Base-by-base conservation (phyloP, 805 yeast genomes). In the Metschnikowia shivogae region DNA sequence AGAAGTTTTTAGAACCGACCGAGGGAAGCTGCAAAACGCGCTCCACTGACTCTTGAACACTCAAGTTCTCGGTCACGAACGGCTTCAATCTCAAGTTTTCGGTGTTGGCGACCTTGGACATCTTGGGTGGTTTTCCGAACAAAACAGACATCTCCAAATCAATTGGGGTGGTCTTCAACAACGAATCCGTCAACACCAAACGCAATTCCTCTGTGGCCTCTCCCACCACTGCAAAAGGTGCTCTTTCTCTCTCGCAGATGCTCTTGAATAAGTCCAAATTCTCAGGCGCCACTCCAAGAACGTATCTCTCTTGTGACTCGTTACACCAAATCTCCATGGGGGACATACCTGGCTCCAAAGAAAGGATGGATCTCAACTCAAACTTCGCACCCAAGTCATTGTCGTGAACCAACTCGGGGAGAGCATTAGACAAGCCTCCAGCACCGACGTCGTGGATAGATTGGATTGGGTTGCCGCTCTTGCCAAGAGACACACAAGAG, bases 291-390 rank as follows among this genome's bases (percentile, higher is more conserved):
- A 93, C 95, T 54, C 96, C 98, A 57, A 93, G 68, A 20, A 93
- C 99, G 59, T 90, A 93, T 67, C 99, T 83, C 68, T 93, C 99
- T 72, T 93, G 99, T 2, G 98, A 93, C 70, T 93, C 99, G 59
- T 95, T 92, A 79, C 99, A 93, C 99, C 99, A 93, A 53, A 93
- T 89, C 73, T 93, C 99, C 96, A 93, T 88, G 45, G 99, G 98
- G 5, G 98, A 92, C 97, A 93, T 89, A 47, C 97, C 95, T 39
- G 96, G 95, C 67, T 93, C 99, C 53, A 89, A 77, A 31, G 89
- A 84, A 45, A 95, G 79, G 46, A 93, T 84, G 45, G 90, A 86
- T 68, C 99, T 82, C 54, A 93, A 76, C 67, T 93, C 97, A 53
- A 93, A 93, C 53, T 65, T 76, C 26, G 97, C 99, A 64, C 99